Percentiles rank a stretch among this genome's conserved stretches.
phyloP scores from a whole-genome alignment of 2,329 filamentous ascomycete species.

The Paraconiothyrium brasiliense region DNA sequence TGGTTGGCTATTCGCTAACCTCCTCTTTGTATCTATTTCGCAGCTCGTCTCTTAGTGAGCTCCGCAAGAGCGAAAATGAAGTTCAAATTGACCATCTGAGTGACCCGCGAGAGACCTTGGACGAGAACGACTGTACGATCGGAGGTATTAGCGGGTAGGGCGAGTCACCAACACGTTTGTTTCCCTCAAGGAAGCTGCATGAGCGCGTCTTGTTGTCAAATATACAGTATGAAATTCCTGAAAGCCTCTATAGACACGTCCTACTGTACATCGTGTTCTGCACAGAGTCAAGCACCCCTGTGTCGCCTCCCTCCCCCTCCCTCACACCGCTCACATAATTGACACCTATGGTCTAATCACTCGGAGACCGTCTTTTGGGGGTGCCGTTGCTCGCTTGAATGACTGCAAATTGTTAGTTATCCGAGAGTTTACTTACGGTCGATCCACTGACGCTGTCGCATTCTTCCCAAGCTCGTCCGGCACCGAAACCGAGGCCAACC shows the following conservation, averaged over 20 bases:
- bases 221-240: constrained; percentile 40
- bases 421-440: neutral
- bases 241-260: constrained; percentile 40
- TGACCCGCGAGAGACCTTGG: too few relatives aligned
- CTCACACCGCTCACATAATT: neutral
- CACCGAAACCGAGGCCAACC: constrained; percentile 92
- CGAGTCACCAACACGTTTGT: neutral
- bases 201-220: constrained; percentile 17
- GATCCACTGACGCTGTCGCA: constrained; percentile 76
- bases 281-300: constrained; percentile 21
- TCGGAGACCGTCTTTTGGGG: constrained; percentile 59
- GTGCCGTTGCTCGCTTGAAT: constrained; percentile 61
- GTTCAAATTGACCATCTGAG: too few relatives aligned
- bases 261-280: constrained; percentile 48
- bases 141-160: neutral
- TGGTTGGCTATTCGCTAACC: too few relatives aligned
- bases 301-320: constrained; percentile 15
- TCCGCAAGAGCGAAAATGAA: too few relatives aligned
- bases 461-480: constrained; percentile 96
- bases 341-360: constrained; percentile 55
- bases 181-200: neutral
- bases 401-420: constrained; percentile 49
- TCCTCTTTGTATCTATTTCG: too few relatives aligned
- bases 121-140: too few relatives aligned
- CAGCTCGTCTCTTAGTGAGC: too few relatives aligned